Evolutionary conservation across 108 stramenopile genomes (phyloP), one percentile per base, ranked within the genome.

Genomic region (Skeletonema menzelii): DNA sequence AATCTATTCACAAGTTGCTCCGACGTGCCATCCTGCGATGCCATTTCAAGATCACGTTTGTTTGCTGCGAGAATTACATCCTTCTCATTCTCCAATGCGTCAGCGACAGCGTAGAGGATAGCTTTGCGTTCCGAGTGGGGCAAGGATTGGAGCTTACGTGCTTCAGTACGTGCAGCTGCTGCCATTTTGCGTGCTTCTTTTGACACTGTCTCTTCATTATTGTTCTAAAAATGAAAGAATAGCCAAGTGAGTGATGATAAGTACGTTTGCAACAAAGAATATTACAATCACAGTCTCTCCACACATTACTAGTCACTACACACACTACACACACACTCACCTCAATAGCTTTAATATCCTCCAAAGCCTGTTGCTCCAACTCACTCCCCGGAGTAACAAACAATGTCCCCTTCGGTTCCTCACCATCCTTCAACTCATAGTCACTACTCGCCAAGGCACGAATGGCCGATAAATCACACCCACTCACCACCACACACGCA

Each of bases 401-500:
- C 7, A 92, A 53, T 7, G 94, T 95, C 11, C 91, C 91, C 67
- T 81, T 87, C 15, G 63, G 44, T 26, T 82, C 77, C 60, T n/a
- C 20, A 53, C n/a, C 49, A 22, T 53, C 49, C 49, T 53, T 32
- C 27, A 59, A 27, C 56, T 74, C 73, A 63, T 82, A 86, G 8
- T 76, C 72, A 28, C 31, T 75, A 19, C 85, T 90, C 5, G 88
- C 67, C 26, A 95, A 77, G 38, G 88, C 76, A 37, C 93, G 87
- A 66, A 97, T 90, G n/a, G 91, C 64, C 80, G 88, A 83, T 37
- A 95, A 76, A 72, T 97, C 91, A 42, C 71, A 59, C 8, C 97
- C 97, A 40, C 87, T 85, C 10, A 91, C 89, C 40, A 98, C 93
- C 35, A 98, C 87, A 76, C 85, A 98, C 55, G 85, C 91, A 56